Evolutionary conservation across 768 basidiomycete genomes (phyloP).

Genomic region (Boletus sp.): DNA sequence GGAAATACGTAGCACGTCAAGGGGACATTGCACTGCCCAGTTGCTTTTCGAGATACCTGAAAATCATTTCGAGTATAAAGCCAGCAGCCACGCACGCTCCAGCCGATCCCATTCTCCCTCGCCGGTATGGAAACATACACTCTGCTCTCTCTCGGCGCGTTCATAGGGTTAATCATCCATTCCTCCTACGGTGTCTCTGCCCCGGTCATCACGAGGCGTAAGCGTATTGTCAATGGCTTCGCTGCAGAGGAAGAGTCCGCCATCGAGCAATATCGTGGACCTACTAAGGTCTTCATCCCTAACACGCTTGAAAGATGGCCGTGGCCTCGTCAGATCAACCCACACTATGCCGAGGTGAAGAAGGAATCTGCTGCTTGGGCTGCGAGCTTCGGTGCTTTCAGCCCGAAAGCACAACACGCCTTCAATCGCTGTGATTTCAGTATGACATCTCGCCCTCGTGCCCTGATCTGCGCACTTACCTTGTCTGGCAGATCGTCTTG

Average conservation of each 20-base stretch:
- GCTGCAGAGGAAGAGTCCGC: not conserved
- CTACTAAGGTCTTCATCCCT: slow-evolving; percentile 12
- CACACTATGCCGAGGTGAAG: slow-evolving; percentile 4
- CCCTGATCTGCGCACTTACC: not conserved
- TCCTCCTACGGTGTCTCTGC: not conserved
- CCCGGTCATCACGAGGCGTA: not conserved
- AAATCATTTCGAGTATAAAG: not conserved
- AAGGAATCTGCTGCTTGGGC: slow-evolving; percentile 10
- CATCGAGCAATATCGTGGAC: not conserved
- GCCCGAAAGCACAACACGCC: slow-evolving; percentile 9
- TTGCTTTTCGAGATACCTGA: not conserved
- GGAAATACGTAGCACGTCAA: not conserved
- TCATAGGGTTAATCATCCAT: not conserved
- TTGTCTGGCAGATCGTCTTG: slow-evolving; percentile 4
- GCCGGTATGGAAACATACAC: slow-evolving; percentile 4
- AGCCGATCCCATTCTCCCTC: not conserved
- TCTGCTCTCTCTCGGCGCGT: not conserved
- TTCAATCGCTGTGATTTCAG: slow-evolving; percentile 15
- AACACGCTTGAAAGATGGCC: slow-evolving; percentile 18
- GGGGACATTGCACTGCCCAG: not conserved
- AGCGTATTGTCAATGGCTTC: not conserved
- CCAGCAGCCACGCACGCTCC: not conserved
- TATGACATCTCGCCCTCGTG: not conserved
- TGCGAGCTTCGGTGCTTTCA: slow-evolving; percentile 7
- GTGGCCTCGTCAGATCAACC: slow-evolving; percentile 13